Evolutionary conservation across 2,329 filamentous ascomycete genomes (phyloP), one percentile per base, ranked within the genome.

Genomic region (Apiospora hydei): DNA sequence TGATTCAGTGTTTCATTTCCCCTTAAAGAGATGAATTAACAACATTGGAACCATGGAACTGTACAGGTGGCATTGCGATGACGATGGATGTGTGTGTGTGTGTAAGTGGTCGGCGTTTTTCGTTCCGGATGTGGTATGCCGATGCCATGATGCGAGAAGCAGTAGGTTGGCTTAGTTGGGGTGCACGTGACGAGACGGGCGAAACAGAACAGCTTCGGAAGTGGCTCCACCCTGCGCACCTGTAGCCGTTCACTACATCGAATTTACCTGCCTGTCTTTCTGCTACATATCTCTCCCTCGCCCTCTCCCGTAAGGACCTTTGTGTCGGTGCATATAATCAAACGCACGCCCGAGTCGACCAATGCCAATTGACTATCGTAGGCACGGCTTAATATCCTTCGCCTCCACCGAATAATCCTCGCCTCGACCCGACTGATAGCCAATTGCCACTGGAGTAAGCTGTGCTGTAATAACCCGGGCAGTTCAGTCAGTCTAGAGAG

Each of bases 361-460:
- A 41, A n/a, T n/a, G 34, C 11, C 57, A 64, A 64, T 64, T 64
- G 57, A 64, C 1, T 21, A 21, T 41, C 57, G 16, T 41, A 64
- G 57, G 18, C 30, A 64, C 14, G 10, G 41, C 34, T 41, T 30
- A 24, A 41, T 64, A 24, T 10, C 57, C 57, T 13, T 41, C 34
- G 57, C 57, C 57, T 64, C 57, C 34, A 21, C 34, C 57, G 57
- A 64, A 64, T 64, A 24, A 30, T n/a, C 57, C 30, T 61, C 57
- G 30, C n/a, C 49, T 41, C 21, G 30, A 41, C 18, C 47, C 53
- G 57, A 24, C 34, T 64, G 57, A 34, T 44, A 68, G 44, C 53
- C 71, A 38, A 69, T 72, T 72, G 64, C 64, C n/a, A n/a, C 66
- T 47, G 41, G 66, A 47, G 41, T 41, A n/a, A n/a, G 24, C 24